Conservation (phyloP, 225 moss, liverwort and hornwort genomes). For the Pseudoscleropodium purum region DNA sequence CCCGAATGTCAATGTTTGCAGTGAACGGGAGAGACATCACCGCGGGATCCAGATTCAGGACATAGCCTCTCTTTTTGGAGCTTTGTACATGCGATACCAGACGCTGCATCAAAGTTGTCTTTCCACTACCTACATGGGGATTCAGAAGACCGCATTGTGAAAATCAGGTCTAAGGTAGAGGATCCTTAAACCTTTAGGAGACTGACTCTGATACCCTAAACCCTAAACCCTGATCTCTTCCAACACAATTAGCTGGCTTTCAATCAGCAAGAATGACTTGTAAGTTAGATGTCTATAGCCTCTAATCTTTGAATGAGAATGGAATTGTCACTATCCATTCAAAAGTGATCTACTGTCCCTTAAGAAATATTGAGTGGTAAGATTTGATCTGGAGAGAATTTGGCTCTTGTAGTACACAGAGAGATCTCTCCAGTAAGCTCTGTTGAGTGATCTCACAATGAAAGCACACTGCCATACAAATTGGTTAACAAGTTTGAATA, state of each 20-base stretch:
- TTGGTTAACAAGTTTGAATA: not conserved
- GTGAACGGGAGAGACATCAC: constrained; percentile 74
- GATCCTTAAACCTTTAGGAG: not conserved
- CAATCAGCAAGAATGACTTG: not conserved
- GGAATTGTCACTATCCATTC: not conserved
- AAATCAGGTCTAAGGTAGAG: not conserved
- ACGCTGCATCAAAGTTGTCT: constrained; percentile 89
- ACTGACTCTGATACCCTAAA: too few relatives aligned
- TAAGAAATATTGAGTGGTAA: not conserved
- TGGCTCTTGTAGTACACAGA: not conserved
- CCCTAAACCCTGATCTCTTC: not conserved
- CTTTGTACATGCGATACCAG: constrained; percentile 61
- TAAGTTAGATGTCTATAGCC: not conserved
- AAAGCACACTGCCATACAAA: not conserved
- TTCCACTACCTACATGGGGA: constrained; percentile 59
- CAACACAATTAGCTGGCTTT: not conserved
- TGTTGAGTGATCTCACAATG: not conserved
- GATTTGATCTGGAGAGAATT: not conserved
- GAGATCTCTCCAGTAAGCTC: not conserved
- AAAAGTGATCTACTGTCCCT: not conserved
- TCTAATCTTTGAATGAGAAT: not conserved
- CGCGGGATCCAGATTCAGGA: constrained; percentile 89
- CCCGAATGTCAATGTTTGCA: constrained; percentile 94
- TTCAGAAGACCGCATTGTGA: not conserved
- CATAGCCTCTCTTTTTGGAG: constrained; percentile 69